These are phyloP conservation scores for Sclerotinia nivalis DNA, from an alignment of 2,329 filamentous ascomycete genomes.

Conservation along the genomic window DNA sequence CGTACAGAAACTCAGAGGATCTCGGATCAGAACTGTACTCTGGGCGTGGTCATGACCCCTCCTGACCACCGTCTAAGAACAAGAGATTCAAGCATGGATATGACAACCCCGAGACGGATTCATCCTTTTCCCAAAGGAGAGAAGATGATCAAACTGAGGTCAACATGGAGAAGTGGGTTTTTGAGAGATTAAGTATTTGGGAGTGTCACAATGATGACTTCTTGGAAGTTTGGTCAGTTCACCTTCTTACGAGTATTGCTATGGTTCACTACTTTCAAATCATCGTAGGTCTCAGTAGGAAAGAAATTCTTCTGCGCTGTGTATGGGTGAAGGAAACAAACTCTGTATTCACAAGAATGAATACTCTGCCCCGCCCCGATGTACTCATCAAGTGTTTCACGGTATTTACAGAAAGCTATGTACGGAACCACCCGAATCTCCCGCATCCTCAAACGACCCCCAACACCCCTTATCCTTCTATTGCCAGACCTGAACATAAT, in stretches of 20 bases:
- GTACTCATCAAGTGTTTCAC: neutral
- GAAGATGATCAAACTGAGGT: neutral
- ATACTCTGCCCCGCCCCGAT: neutral
- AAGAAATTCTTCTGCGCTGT: no score
- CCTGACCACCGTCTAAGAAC: neutral
- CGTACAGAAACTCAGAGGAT: neutral
- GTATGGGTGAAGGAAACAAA: no score
- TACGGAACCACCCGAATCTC: no score
- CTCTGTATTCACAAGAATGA: no score
- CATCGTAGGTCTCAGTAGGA: neutral
- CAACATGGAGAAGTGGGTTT: neutral
- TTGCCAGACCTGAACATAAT: constrained; percentile 39
- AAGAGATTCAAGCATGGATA: neutral
- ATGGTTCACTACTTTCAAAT: neutral
- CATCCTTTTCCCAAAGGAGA: neutral
- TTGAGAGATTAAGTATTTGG: neutral
- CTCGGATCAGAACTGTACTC: neutral
- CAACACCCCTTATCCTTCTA: neutral
- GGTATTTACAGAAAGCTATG: neutral
- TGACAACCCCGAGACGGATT: neutral
- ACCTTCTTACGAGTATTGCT: neutral
- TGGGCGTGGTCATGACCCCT: neutral
- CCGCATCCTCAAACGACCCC: neutral
- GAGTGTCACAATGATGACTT: no score
- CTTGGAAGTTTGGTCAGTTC: neutral